Base-by-base conservation (phyloP, 1,139 yeast genomes). In the Yamadazyma mexicana region DNA sequence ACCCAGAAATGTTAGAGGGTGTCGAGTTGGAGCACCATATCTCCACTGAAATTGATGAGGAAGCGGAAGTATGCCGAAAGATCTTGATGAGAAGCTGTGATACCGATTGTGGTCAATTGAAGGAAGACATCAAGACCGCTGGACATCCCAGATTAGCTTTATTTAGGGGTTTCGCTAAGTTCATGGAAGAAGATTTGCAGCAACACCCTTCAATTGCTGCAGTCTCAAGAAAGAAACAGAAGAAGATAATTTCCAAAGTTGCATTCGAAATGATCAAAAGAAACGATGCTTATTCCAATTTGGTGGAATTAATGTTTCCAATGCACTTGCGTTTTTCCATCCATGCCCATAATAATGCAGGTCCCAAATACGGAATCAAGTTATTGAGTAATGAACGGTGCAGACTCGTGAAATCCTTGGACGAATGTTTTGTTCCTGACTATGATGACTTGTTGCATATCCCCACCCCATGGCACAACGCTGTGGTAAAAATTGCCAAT, bases 391-490 rank as follows among this genome's bases (percentile, higher is more conserved):
- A 63, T 0, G 60, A 65, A 2, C 62, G 64, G 28, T 77, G 83
- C 45, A 64, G 59, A 40, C 61, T 62, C 18, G 59, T 65, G 24
- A 57, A 58, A 24, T 53, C 59, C 10, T 50, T 64, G 17, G 59
- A 61, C 8, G 65, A 64, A 38, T 59, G 58, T 40, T 41, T 44
- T n/a, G 43, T 51, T 11, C 68, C 69, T 1, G 43, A 46, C 23
- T 55, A 54, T 40, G 58, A 71, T 40, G 82, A 76, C 47, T 61
- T 76, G 45, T 66, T 79, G 43, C 85, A 79, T 51, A 77, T 79
- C 43, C 84, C 85, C 33, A 79, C 84, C 0, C 84, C 85, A 31
- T 79, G 84, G 84, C 85, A 79, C 55, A 79, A 79, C 51, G 64
- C 79, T 39, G 71, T 79, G 16, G 73, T 75, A 23, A 66, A 68